Conservation (phyloP, 495 filamentous ascomycete species). For the Penicillium canariense region DNA sequence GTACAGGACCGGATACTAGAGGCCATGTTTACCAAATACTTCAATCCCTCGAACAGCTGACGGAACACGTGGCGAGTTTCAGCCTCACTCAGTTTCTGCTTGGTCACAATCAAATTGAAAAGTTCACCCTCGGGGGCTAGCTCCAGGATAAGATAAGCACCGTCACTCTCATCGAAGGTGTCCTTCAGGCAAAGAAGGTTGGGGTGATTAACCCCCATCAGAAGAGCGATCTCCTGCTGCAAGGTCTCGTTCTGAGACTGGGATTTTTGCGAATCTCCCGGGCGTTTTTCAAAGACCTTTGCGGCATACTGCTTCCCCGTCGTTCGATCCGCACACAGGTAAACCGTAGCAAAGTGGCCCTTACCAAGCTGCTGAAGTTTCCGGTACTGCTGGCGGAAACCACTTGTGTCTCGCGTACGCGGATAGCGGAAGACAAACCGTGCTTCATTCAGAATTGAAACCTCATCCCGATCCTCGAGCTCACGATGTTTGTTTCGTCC, state of each 20-base stretch:
- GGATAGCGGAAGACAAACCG: constrained; percentile 91
- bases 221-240: constrained; percentile 91
- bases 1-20: background rate
- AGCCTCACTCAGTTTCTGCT: constrained; percentile 78
- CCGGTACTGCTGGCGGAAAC: constrained; percentile 82
- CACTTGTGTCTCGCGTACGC: constrained; percentile 66
- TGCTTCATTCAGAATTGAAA: constrained; percentile 77
- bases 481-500: constrained; percentile 90
- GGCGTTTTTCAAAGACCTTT: constrained; percentile 86
- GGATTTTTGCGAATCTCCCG: constrained; percentile 73
- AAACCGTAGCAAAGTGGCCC: constrained; percentile 95
- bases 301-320: constrained; percentile 85
- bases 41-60: constrained; percentile 90
- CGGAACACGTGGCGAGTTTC: constrained; percentile 84
- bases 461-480: constrained; percentile 83
- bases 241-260: constrained; percentile 68
- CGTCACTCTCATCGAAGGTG: constrained; percentile 87
- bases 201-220: constrained; percentile 96
- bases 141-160: constrained; percentile 89
- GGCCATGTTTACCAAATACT: constrained; percentile 74
- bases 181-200: constrained; percentile 93
- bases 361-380: constrained; percentile 86
- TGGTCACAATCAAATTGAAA: constrained; percentile 89
- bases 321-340: constrained; percentile 80
- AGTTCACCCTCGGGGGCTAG: constrained; percentile 89